A percentile compares a stretch with the other conserved stretches of the same genome.
Conservation (phyloP, 805 yeast species). For the Naumovozyma baii region DNA sequence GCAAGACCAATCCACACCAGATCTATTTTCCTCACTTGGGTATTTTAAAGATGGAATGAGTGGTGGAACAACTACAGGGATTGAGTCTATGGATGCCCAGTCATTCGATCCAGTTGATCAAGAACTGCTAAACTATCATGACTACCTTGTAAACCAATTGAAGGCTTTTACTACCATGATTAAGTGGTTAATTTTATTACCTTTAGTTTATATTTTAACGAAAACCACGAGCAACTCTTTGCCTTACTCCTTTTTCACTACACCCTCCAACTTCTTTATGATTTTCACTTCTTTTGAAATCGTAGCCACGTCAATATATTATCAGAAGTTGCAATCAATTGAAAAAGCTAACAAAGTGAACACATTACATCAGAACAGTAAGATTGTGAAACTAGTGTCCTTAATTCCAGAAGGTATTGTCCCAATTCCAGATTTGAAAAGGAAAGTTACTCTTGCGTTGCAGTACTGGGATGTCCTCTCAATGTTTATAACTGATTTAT, state of each 20-base stretch:
- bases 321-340: slow-evolving; percentile 20
- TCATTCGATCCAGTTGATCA: slow-evolving; percentile 17
- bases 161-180: slow-evolving; percentile 24
- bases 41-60: slow-evolving; percentile 11
- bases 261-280: slow-evolving; percentile 27
- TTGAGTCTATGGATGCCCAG: slow-evolving; percentile 1
- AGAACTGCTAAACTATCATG: slow-evolving; percentile 20
- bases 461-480: slow-evolving; percentile 30
- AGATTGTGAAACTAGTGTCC: slow-evolving; percentile 22
- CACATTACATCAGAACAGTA: slow-evolving; percentile 22
- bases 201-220: slow-evolving; percentile 24
- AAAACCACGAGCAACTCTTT: slow-evolving; percentile 6
- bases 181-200: slow-evolving; percentile 28
- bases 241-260: slow-evolving; percentile 6
- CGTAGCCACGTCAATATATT: slow-evolving; percentile 26
- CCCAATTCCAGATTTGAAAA: slow-evolving; percentile 23
- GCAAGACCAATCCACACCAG: slow-evolving; percentile 16
- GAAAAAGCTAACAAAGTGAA: slow-evolving; percentile 21
- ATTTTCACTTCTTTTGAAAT: slow-evolving; percentile 29
- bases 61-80: slow-evolving; percentile 4
- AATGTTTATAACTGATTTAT: slow-evolving; percentile 26
- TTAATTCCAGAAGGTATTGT: slow-evolving; percentile 29
- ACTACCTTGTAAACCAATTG: slow-evolving; percentile 20
- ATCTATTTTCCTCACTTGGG: slow-evolving; percentile 18
- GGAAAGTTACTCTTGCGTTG: slow-evolving; percentile 17